Base-by-base conservation (phyloP, 257 asterid genomes). In the Cordia subcordata region DNA sequence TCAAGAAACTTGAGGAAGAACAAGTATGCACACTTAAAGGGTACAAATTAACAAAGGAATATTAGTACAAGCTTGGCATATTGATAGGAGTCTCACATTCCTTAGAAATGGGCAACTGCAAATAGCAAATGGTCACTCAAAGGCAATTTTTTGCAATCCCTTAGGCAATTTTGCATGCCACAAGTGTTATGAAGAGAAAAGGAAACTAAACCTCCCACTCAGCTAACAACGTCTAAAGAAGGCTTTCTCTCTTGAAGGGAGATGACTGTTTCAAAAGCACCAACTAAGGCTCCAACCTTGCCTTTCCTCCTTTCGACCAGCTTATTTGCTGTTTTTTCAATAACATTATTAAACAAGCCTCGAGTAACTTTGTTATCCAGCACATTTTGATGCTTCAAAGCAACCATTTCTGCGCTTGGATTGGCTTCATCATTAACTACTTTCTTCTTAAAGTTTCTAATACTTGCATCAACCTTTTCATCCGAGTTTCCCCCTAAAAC, bases 191-290 rank as follows among this genome's bases (percentile, higher is more conserved):
- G 50, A 58, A 54, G n/a, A 6, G 35, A 27, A 16, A 17, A 47
- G n/a, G 57, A 49, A 27, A 55, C 51, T 42, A 35, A 22, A 35
- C 11, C 21, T 75, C 81, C 12, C 77, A 27, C 3, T 27, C 35
- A 27, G 6, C 35, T 1, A 6, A 27, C 35, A 27, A 27, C 42
- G 64, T 64, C 75, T 5, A 68, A 52, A 57, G 87, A 70, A 66
- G 83, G 86, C 62, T 74, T 88, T 1, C 35, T 27, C 71, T 85
- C 96, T 57, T 90, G 96, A 62, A 85, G 87, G 63, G 97, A 90
- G 35, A 90, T 90, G 14, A 87, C 96, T 0, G 96, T 82, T 71
- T 90, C 97, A 32, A 87, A 90, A 66, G 97, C 97, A 69, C 97
- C 96, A 67, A 90, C 97, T 58, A 90, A 72, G 33, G 96, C 97